phyloP scores from a whole-genome alignment of 306 rosid species.

The Pachyrhizus erosus region DNA sequence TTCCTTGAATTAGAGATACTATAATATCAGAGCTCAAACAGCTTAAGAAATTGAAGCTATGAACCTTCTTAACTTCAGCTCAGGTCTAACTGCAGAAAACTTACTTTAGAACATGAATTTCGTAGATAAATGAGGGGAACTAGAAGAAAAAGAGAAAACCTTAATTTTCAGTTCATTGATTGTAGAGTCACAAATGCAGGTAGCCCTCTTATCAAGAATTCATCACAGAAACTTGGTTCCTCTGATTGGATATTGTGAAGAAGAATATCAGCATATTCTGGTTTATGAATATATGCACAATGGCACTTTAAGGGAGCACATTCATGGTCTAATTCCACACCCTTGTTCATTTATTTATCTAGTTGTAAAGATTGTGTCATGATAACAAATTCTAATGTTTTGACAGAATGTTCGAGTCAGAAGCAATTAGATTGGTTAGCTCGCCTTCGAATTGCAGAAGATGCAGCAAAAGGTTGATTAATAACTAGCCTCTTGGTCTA shows the following conservation, averaged over 20 bases:
- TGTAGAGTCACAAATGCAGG: constrained; percentile 59
- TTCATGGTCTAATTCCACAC: constrained; percentile 64
- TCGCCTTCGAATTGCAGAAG: constrained; percentile 93
- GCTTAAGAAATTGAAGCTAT: constrained; percentile 17
- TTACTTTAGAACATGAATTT: constrained; percentile 14
- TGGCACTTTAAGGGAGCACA: constrained; percentile 90
- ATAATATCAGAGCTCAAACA: background rate
- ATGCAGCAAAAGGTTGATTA: constrained; percentile 86
- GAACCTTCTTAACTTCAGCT: background rate
- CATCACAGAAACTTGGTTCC: constrained; percentile 99
- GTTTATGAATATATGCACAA: constrained; percentile 98
- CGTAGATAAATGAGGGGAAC: background rate
- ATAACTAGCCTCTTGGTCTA: constrained; percentile 38
- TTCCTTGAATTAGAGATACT: constrained; percentile 12
- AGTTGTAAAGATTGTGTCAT: constrained; percentile 4
- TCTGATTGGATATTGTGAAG: constrained; percentile 92
- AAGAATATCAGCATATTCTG: constrained; percentile 81
- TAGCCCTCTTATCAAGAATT: constrained; percentile 91
- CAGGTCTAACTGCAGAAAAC: constrained; percentile 6
- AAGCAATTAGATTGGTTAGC: constrained; percentile 77
- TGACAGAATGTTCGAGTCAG: constrained; percentile 63
- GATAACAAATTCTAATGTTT: constrained; percentile 36
- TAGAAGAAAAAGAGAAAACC: constrained; percentile 14
- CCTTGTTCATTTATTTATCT: constrained; percentile 32
- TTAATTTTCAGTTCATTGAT: constrained; percentile 35